Evolutionary conservation across 768 basidiomycete genomes (phyloP).

Genomic region (Serendipita sp.): DNA sequence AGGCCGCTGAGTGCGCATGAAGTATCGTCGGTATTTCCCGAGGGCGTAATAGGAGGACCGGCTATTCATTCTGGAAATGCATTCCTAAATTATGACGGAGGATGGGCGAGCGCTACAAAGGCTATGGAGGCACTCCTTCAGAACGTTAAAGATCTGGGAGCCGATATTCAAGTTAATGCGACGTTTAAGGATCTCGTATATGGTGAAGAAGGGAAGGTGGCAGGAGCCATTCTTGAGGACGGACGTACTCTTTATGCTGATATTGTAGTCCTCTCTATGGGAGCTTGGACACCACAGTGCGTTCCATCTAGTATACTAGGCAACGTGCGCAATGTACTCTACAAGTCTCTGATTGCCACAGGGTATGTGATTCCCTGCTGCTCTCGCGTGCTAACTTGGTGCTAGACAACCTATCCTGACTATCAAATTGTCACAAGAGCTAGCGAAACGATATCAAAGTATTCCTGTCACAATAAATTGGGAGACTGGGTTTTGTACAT

Average conservation of each 20-base stretch:
- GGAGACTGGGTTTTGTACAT: conserved; percentile 59
- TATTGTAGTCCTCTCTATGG: conserved; percentile 53
- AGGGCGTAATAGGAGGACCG: conserved; percentile 18
- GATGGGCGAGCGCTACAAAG: conserved; percentile 71
- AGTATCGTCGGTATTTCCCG: conserved; percentile 37
- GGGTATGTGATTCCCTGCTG: conserved; percentile 36
- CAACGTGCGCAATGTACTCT: conserved; percentile 22
- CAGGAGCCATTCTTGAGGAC: conserved; percentile 47
- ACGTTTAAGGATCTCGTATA: conserved; percentile 16
- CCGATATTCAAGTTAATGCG: conserved; percentile 25
- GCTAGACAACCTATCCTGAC: neutral
- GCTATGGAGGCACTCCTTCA: conserved; percentile 41
- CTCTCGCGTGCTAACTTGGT: too few relatives aligned
- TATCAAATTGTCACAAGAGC: conserved; percentile 26
- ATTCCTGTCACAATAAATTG: conserved; percentile 65
- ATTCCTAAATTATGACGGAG: conserved; percentile 62
- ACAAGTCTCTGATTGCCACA: conserved; percentile 49
- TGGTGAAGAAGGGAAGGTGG: conserved; percentile 18
- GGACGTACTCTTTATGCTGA: conserved; percentile 36
- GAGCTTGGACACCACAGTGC: conserved; percentile 68
- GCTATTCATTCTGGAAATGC: conserved; percentile 24
- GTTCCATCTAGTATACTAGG: conserved; percentile 39
- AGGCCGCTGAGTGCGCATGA: too few relatives aligned
- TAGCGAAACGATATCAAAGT: conserved; percentile 42
- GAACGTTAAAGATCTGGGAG: conserved; percentile 44